phyloP scores from a whole-genome alignment of 2,329 filamentous ascomycete genomes.

The Pseudocercospora crystallina region DNA sequence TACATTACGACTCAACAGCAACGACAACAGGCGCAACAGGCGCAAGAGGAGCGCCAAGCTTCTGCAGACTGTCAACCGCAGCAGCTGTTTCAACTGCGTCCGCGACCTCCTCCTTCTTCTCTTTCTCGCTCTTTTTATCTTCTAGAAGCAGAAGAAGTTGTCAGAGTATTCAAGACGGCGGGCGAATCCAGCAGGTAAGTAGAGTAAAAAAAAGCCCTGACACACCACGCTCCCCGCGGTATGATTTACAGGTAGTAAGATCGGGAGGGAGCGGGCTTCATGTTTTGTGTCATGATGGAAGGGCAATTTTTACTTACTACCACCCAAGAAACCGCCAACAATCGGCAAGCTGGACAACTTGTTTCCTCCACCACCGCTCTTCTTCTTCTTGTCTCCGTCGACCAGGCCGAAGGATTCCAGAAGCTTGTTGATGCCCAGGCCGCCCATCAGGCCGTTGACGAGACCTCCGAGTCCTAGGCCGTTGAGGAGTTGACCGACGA shows the following conservation, averaged over 20 bases:
- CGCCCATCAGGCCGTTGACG: conserved; percentile 75
- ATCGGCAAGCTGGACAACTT: conserved; percentile 42
- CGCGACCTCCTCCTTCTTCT: conserved; percentile 6
- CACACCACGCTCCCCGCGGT: conserved; percentile 8
- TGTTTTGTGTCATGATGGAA: conserved; percentile 3
- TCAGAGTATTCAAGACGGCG: conserved; percentile 8
- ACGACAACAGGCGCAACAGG: conserved; percentile 9
- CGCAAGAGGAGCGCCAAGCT: conserved; percentile 1
- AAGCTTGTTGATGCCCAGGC: conserved; percentile 72
- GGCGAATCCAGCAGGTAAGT: not conserved
- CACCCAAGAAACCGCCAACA: conserved; percentile 50
- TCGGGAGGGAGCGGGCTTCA: conserved; percentile 1
- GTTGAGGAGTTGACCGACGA: conserved; percentile 78
- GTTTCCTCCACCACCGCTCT: conserved; percentile 31
- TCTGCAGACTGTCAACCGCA: conserved; percentile 12
- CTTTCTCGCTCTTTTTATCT: conserved; percentile 4
- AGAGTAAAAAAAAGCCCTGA: conserved; percentile 14
- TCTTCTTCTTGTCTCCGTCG: conserved; percentile 50
- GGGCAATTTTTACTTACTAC: conserved; percentile 35
- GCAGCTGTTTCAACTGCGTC: conserved; percentile 10
- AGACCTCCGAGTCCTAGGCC: conserved; percentile 80
- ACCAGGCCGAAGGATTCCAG: conserved; percentile 70
- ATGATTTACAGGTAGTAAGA: conserved; percentile 14
- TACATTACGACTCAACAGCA: conserved; percentile 4
- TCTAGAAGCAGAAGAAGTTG: conserved; percentile 6